Evolutionary conservation across 2,329 filamentous ascomycete genomes (phyloP).

Genomic region (Stagonosporopsis rhizophila): DNA sequence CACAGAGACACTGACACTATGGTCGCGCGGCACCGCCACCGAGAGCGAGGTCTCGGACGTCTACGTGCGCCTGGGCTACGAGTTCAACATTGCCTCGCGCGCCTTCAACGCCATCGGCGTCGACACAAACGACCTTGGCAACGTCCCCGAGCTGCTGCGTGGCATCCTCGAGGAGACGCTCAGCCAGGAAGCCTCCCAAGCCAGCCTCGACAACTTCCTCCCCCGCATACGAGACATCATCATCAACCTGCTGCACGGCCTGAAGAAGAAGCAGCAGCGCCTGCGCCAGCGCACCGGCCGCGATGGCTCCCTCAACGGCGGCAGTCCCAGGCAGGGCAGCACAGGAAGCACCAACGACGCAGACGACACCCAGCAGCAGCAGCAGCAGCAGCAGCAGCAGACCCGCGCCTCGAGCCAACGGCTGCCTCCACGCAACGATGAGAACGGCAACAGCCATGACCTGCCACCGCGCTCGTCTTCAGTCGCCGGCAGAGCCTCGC

Average conservation of each 20-base stretch:
- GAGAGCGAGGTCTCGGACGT: slow-evolving; percentile 97
- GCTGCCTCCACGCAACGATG: slow-evolving; percentile 51
- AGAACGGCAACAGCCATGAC: slow-evolving; percentile 50
- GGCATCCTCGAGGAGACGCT: slow-evolving; percentile 93
- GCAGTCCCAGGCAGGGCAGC: slow-evolving; percentile 50
- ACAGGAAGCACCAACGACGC: slow-evolving; percentile 40
- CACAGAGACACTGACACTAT: slow-evolving; percentile 89
- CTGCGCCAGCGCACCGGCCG: slow-evolving; percentile 66
- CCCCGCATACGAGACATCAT: slow-evolving; percentile 97
- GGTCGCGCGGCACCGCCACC: slow-evolving; percentile 90
- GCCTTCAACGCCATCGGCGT: slow-evolving; percentile 97
- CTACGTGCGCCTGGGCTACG: slow-evolving; percentile 95
- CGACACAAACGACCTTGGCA: slow-evolving; percentile 90
- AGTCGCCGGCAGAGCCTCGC: slow-evolving; percentile 53
- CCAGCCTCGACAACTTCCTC: slow-evolving; percentile 91
- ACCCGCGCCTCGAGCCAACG: slow-evolving; percentile 52
- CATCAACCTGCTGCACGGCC: slow-evolving; percentile 91
- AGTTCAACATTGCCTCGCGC: slow-evolving; percentile 98
- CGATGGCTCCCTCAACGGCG: slow-evolving; percentile 53
- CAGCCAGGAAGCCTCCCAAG: slow-evolving; percentile 92
- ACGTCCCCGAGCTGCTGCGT: slow-evolving; percentile 89
- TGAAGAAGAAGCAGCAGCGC: slow-evolving; percentile 97
- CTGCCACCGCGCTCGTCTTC: slow-evolving; percentile 58
- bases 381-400: slow-evolving; percentile 51
- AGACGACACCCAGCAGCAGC: slow-evolving; percentile 48